Evolutionary conservation across 345 rosid species (phyloP).

Genomic region (Abelmoschus esculentus): DNA sequence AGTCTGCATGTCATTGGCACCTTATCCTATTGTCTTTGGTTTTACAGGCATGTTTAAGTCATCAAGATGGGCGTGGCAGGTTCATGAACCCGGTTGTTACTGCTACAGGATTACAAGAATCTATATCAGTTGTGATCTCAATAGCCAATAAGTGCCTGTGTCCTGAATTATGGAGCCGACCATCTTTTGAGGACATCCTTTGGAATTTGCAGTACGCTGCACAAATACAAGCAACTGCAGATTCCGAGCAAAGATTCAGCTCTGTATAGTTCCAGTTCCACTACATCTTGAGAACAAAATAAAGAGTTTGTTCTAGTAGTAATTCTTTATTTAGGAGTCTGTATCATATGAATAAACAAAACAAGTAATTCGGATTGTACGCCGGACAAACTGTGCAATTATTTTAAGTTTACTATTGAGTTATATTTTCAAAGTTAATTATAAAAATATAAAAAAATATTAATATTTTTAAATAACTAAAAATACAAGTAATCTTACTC

Average conservation of each 20-base stretch:
- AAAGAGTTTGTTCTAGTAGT: no score
- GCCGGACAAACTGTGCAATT: no score
- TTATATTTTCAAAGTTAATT: no score
- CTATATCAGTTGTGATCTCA: background rate
- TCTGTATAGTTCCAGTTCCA: background rate
- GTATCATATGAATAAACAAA: no score
- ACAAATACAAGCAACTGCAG: background rate
- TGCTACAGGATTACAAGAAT: background rate
- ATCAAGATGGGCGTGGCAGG: background rate
- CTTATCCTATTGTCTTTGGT: background rate
- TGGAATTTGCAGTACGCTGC: background rate
- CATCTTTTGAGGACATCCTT: background rate
- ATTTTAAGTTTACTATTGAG: no score
- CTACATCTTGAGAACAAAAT: background rate
- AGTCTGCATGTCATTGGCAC: no score
- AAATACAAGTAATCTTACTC: no score
- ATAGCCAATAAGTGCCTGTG: background rate
- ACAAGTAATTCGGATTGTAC: no score
- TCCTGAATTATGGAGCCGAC: background rate
- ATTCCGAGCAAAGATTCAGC: background rate
- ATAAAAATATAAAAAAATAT: no score
- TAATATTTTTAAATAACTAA: no score
- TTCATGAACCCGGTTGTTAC: background rate
- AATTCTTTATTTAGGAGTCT: no score
- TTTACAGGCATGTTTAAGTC: background rate